Evolutionary conservation across 805 yeast species (phyloP).

Genomic region (Wickerhamiella allomyrinae): DNA sequence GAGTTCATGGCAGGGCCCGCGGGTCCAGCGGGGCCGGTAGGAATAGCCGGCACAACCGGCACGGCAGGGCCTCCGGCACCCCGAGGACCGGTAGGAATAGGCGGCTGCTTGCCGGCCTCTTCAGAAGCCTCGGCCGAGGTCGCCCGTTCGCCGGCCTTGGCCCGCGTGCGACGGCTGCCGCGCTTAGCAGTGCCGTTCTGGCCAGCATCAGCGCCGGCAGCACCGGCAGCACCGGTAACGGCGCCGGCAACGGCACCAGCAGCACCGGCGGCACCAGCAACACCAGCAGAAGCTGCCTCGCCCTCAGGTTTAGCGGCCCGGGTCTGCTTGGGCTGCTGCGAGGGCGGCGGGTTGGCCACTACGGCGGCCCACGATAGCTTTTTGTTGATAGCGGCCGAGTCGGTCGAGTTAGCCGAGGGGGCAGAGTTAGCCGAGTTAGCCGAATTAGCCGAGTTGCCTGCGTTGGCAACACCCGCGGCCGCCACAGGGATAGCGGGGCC

Average conservation of each 20-base stretch:
- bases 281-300: background rate
- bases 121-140: background rate
- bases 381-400: constrained; percentile 10
- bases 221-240: background rate
- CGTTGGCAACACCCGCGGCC: constrained; percentile 9
- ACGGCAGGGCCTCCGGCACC: background rate
- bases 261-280: background rate
- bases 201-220: background rate
- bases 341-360: constrained; percentile 10
- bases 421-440: constrained; percentile 3
- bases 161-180: constrained; percentile 1
- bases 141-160: background rate
- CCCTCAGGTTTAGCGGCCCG: background rate
- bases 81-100: constrained; percentile 47
- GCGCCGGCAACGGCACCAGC: background rate
- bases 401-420: constrained; percentile 5
- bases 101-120: constrained; percentile 24
- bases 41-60: background rate
- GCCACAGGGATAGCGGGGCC: constrained; percentile 4
- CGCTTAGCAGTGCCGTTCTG: background rate
- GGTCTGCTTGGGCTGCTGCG: constrained; percentile 5
- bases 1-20: constrained; percentile 32
- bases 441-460: constrained; percentile 5
- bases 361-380: constrained; percentile 17
- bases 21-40: constrained; percentile 4